A percentile compares a stretch with the other conserved stretches of the same genome.
Conservation (phyloP, 2,329 filamentous ascomycete genomes). For the Fusarium sulawesiense region DNA sequence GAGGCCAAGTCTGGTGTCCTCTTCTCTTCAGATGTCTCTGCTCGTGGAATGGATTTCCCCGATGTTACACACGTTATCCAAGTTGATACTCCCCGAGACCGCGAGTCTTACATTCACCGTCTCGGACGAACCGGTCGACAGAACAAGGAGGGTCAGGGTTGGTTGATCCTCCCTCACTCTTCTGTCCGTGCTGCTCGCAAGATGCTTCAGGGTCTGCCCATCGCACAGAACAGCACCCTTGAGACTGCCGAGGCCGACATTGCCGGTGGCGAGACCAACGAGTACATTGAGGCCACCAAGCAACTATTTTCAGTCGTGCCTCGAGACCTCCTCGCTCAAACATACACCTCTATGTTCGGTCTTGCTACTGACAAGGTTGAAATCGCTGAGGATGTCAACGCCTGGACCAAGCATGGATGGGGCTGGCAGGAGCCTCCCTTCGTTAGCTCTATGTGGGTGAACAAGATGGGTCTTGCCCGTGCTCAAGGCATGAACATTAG, state of each 20-base stretch:
- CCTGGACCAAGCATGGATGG: slow-evolving; percentile 63
- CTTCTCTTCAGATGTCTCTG: slow-evolving; percentile 83
- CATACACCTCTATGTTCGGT: slow-evolving; percentile 70
- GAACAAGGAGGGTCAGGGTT: slow-evolving; percentile 77
- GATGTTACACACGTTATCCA: slow-evolving; percentile 84
- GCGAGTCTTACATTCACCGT: slow-evolving; percentile 81
- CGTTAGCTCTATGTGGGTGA: slow-evolving; percentile 45
- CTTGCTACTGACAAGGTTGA: slow-evolving; percentile 55
- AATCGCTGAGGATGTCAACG: slow-evolving; percentile 63
- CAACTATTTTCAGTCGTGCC: slow-evolving; percentile 58
- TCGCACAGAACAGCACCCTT: slow-evolving; percentile 66
- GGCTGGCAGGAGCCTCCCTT: slow-evolving; percentile 63
- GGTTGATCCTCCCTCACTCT: slow-evolving; percentile 69
- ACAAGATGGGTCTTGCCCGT: slow-evolving; percentile 49
- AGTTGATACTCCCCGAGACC: slow-evolving; percentile 70
- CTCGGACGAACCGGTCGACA: slow-evolving; percentile 82
- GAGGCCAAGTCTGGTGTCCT: slow-evolving; percentile 70
- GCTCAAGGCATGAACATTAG: slow-evolving; percentile 51
- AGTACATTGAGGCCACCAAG: slow-evolving; percentile 48
- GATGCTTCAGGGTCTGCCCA: slow-evolving; percentile 69
- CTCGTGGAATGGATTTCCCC: slow-evolving; percentile 86
- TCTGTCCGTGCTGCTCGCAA: slow-evolving; percentile 62
- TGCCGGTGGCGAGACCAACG: slow-evolving; percentile 60
- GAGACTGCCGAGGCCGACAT: slow-evolving; percentile 64
- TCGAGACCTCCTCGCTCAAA: slow-evolving; percentile 47